Base-by-base conservation (phyloP, 2,329 filamentous ascomycete genomes). In the Trichoderma pleuroti region DNA sequence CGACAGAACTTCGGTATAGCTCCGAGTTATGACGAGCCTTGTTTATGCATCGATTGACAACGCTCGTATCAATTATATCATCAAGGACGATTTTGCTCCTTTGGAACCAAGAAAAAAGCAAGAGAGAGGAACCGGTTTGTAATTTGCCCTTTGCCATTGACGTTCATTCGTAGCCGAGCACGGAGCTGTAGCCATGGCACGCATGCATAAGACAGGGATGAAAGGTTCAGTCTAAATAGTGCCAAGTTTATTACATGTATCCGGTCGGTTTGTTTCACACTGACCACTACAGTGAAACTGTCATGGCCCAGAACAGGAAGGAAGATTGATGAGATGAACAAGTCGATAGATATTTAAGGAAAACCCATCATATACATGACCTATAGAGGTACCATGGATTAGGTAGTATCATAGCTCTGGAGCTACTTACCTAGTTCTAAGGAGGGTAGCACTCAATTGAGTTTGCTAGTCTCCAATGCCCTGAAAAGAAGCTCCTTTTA, bases 1-100 rank as follows among this genome's bases (percentile, higher is more conserved):
- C 56, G 56, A 52, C 65, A 61, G 32, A 32, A 52, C n/a, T 52
- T 21, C 42, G 42, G 42, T 14, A 52, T 56, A 59, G 30, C 39
- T 67, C 54, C 65, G 54, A 60, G 36, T 32, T 68, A 60, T 61
- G 65, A 68, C 65, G 65, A 61, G 65, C 39, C 26, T 34, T 32
- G 9, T 34, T 60, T 61, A 68, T 68, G 65, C 65, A 28, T 36
- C 34, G n/a, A 9, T 24, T 30, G 34, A 52, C 21, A 54, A 64
- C n/a, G 54, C 46, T 32, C 18, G 26, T 42, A 30, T 61, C 6
- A 26, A 36, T 59, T 24, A 36, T 30, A 30, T 30, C 26, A 56
- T 56, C 42, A 56, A 18, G 26, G 52, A 2, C 12, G 21, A 64
- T 52, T 42, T 42, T 42, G 28, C 34, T 12, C 30, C 30, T 30